phyloP scores from a whole-genome alignment of 441 rosid species.

The Adansonia grandidieri region DNA sequence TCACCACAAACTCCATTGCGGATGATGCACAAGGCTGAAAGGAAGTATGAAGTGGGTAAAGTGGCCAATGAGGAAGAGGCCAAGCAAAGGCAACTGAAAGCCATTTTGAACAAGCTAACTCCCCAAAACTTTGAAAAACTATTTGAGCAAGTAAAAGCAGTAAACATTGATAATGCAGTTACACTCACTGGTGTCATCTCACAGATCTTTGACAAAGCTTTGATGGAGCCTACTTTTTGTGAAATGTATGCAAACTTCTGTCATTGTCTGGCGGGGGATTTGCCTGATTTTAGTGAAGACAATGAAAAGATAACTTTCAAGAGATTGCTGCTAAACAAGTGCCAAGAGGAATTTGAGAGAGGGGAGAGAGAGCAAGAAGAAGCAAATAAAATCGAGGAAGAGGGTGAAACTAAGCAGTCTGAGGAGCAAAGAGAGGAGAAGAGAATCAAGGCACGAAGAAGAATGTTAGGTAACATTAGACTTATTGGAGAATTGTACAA shows the following conservation, averaged over 20 bases:
- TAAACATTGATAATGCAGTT: slow-evolving; percentile 70
- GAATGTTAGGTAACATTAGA: slow-evolving; percentile 94
- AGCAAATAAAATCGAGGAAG: slow-evolving; percentile 83
- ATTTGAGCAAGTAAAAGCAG: slow-evolving; percentile 85
- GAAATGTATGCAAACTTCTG: slow-evolving; percentile 98
- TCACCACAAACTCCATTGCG: slow-evolving; percentile 83
- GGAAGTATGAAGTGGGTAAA: slow-evolving; percentile 84
- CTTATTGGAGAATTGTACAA: slow-evolving; percentile 95
- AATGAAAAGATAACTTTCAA: slow-evolving; percentile 79
- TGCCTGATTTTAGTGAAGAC: slow-evolving; percentile 73
- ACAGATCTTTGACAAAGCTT: slow-evolving; percentile 96
- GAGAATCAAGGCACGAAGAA: slow-evolving; percentile 81
- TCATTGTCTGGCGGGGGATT: slow-evolving; percentile 59
- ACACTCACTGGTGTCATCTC: slow-evolving; percentile 85
- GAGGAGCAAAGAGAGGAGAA: slow-evolving; percentile 84
- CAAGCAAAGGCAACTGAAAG: slow-evolving; percentile 85
- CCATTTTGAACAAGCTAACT: slow-evolving; percentile 88
- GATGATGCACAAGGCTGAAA: slow-evolving; percentile 93
- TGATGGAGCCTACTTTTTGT: slow-evolving; percentile 94
- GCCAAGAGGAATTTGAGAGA: slow-evolving; percentile 96
- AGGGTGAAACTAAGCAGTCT: slow-evolving; percentile 79
- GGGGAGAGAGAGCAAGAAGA: slow-evolving; percentile 94
- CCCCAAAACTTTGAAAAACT: slow-evolving; percentile 95
- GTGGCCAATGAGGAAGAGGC: slow-evolving; percentile 76
- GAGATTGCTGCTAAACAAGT: slow-evolving; percentile 86